Evolutionary conservation across 2,329 filamentous ascomycete species (phyloP).

Genomic region (Orbilia brochopaga): DNA sequence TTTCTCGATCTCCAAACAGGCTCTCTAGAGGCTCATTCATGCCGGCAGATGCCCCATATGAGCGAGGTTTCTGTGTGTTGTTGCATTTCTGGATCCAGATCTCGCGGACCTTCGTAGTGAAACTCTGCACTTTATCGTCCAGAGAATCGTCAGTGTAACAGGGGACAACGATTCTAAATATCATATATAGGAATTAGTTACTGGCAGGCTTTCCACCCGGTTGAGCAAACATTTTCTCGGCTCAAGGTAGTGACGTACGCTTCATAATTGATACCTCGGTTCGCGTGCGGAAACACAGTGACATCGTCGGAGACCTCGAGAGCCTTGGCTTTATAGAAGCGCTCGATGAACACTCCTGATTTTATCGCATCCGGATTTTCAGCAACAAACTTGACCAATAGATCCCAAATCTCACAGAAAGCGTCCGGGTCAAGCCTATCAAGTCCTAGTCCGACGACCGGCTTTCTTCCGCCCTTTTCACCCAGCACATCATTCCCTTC

Average conservation of each 20-base stretch:
- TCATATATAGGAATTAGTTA: neutral
- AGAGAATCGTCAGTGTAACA: constrained; percentile 26
- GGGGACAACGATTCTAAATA: constrained; percentile 27
- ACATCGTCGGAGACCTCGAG: constrained; percentile 3
- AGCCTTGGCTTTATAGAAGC: constrained; percentile 28
- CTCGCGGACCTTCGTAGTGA: constrained; percentile 22
- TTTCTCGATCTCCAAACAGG: constrained; percentile 40
- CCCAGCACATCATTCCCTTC: constrained; percentile 41
- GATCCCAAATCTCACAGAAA: constrained; percentile 29
- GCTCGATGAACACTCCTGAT: constrained; percentile 22
- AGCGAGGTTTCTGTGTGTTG: constrained; percentile 18
- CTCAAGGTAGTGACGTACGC: constrained; percentile 18
- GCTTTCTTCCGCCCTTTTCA: constrained; percentile 36
- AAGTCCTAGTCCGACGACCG: constrained; percentile 29
- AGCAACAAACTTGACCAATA: constrained; percentile 27
- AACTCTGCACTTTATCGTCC: constrained; percentile 22
- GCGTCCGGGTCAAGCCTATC: constrained; percentile 26
- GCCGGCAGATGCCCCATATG: constrained; percentile 27
- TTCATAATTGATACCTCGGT: constrained; percentile 36
- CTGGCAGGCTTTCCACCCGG: too few species aligned
- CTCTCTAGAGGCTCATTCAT: constrained; percentile 35
- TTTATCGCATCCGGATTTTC: constrained; percentile 35
- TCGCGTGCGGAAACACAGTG: constrained; percentile 15
- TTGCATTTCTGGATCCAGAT: constrained; percentile 37
- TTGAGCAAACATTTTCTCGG: neutral